These are phyloP conservation scores for Sporothrix dimorphospora DNA, from an alignment of 2,329 filamentous ascomycete genomes.

Conservation along the genomic window DNA sequence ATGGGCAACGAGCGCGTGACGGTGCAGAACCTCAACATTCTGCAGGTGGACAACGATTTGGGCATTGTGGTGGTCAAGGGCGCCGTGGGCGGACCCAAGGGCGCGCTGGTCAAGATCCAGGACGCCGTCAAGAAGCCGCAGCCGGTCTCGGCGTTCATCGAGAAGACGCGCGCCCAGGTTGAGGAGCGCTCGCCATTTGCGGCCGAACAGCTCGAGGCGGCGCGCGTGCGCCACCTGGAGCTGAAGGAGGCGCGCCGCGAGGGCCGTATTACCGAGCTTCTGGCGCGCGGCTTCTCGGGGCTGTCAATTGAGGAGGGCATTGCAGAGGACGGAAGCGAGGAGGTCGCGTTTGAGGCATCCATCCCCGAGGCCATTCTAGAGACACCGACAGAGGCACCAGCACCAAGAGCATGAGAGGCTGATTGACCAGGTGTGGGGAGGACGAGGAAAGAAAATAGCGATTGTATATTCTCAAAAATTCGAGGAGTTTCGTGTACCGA, in stretches of 20 bases:
- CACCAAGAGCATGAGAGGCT: constrained; percentile 14
- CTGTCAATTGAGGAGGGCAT: constrained; percentile 30
- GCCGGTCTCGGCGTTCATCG: constrained; percentile 53
- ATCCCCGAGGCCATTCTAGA: not conserved
- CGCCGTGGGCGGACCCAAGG: constrained; percentile 84
- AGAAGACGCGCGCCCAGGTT: constrained; percentile 49
- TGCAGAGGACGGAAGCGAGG: not conserved
- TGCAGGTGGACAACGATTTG: constrained; percentile 84
- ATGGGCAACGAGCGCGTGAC: constrained; percentile 93
- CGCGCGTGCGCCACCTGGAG: constrained; percentile 55
- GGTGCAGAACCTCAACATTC: constrained; percentile 85
- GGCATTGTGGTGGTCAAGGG: constrained; percentile 89
- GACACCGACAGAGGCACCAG: not conserved
- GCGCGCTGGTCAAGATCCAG: constrained; percentile 79
- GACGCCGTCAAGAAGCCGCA: constrained; percentile 85
- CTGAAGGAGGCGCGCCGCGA: constrained; percentile 55
- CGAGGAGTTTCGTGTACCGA: constrained; percentile 4
- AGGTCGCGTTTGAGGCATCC: not conserved
- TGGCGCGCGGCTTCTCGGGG: constrained; percentile 31
- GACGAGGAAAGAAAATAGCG: constrained; percentile 3
- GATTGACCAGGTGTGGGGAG: too few relatives aligned
- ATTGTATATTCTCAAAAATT: constrained; percentile 20
- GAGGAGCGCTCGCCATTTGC: constrained; percentile 53
- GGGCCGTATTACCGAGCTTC: constrained; percentile 44
- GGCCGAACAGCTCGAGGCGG: constrained; percentile 51